Evolutionary conservation across 129 eudicot species (phyloP), one percentile per base, ranked within the genome.

Genomic region (Logfia minima): DNA sequence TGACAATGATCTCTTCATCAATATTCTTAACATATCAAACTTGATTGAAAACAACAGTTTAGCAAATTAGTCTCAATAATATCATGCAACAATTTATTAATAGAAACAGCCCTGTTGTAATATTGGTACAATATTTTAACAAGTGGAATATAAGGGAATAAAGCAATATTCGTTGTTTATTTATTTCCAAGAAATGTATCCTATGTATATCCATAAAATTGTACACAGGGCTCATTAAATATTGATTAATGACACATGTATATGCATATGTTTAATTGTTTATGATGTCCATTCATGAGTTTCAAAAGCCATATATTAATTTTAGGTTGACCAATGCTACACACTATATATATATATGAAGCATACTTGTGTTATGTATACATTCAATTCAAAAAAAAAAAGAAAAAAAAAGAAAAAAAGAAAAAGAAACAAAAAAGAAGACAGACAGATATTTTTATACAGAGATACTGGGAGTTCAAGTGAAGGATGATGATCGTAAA

Each of bases 241-340:
- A 23, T 24, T 23, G 23, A 3, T 43, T 6, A 22, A 37, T 48
- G 1, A 11, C 4, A 45, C 21, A 37, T 18, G 21, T 41, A 29
- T 39, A 55, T 35, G 11, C 7, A 18, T 21, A 4, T 52, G n/a
- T n/a, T n/a, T n/a, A n/a, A n/a, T n/a, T n/a, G 34, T 69, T 39
- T 39, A 59, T 59, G 35, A 26, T 55, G 85, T 17, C 82, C 75
- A 21, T 82, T 82, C 56, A 79, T 69, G 68, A 51, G 74, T 41
- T 65, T 80, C 78, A 84, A 79, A 55, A 70, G 84, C 84, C 84
- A 79, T 56, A 63, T 79, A 19, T 45, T 55, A 48, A 16, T 0
- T 41, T 29, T 26, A 45, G 22, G 74, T 60, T 45, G 72, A 58
- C 71, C 71, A 43, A 60, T 67, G 29, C 19, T 71, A 43, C 9